Evolutionary conservation across 2,329 filamentous ascomycete genomes (phyloP).

Genomic region (Hypoxylon sp.): DNA sequence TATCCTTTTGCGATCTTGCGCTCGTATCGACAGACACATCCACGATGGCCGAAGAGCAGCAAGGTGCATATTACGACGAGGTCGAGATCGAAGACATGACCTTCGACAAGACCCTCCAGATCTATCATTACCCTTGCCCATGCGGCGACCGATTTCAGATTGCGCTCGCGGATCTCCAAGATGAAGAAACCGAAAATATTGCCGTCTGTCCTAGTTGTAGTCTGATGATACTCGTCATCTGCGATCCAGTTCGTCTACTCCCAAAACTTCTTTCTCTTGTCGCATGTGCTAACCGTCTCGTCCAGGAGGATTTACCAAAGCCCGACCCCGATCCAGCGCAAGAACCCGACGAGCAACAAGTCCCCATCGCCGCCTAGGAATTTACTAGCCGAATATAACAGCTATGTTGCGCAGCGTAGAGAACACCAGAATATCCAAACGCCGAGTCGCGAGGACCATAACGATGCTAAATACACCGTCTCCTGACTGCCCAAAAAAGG

Average conservation of each 20-base stretch:
- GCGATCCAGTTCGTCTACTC: slow-evolving; percentile 74
- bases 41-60: slow-evolving; percentile 72
- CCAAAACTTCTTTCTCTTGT: not conserved
- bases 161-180: slow-evolving; percentile 82
- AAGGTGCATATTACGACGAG: slow-evolving; percentile 88
- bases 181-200: slow-evolving; percentile 81
- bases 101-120: slow-evolving; percentile 81
- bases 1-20: not conserved
- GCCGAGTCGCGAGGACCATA: slow-evolving; percentile 18
- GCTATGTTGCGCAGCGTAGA: not conserved
- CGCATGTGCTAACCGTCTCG: slow-evolving; percentile 17
- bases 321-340: slow-evolving; percentile 45
- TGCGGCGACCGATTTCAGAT: slow-evolving; percentile 98
- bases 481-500: slow-evolving; percentile 3
- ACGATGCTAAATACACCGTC: slow-evolving; percentile 1
- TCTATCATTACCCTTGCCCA: slow-evolving; percentile 96
- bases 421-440: slow-evolving; percentile 14
- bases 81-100: slow-evolving; percentile 99
- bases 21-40: slow-evolving; percentile 33
- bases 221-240: slow-evolving; percentile 95
- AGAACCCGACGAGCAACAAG: slow-evolving; percentile 44
- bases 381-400: not conserved
- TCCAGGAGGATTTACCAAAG: slow-evolving; percentile 49
- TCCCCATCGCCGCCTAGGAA: slow-evolving; percentile 48
- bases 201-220: slow-evolving; percentile 98